Conservation (phyloP, 768 basidiomycete species). For the Melanogaster broomeanus region DNA sequence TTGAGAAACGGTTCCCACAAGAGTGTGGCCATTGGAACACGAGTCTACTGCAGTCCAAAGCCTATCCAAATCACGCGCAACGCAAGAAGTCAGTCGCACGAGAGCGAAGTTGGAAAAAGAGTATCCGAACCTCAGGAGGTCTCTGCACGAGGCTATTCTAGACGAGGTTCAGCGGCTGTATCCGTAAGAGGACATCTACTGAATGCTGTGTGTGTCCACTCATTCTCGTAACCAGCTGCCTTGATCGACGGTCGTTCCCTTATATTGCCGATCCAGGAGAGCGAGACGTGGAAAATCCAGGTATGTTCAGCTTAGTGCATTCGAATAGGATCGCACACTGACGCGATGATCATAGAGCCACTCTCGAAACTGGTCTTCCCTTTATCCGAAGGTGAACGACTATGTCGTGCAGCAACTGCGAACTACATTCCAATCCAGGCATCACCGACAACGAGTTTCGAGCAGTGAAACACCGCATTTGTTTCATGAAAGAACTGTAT, state of each 20-base stretch:
- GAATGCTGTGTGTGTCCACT: not conserved
- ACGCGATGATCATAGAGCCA: slow-evolving; percentile 4
- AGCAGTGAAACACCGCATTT: slow-evolving; percentile 15
- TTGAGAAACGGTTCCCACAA: slow-evolving; percentile 25
- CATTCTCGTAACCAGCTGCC: slow-evolving; percentile 4
- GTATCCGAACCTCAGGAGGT: slow-evolving; percentile 6
- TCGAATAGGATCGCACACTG: no score
- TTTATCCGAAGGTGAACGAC: slow-evolving; percentile 16
- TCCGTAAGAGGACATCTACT: slow-evolving; percentile 16
- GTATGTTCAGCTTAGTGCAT: not conserved
- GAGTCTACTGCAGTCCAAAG: slow-evolving; percentile 4
- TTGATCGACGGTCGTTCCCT: slow-evolving; percentile 16
- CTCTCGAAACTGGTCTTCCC: slow-evolving; percentile 2
- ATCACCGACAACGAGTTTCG: slow-evolving; percentile 15
- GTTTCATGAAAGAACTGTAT: slow-evolving; percentile 5
- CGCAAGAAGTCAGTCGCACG: not conserved
- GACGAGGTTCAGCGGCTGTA: slow-evolving; percentile 21
- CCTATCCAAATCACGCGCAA: not conserved
- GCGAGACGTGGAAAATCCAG: not conserved
- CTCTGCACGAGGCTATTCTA: slow-evolving; percentile 27
- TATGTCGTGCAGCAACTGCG: not conserved
- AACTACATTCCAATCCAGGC: not conserved
- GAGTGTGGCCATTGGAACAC: slow-evolving; percentile 26
- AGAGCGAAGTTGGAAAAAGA: slow-evolving; percentile 5
- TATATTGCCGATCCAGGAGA: not conserved